phyloP scores from a whole-genome alignment of 192 early-diverging fungal genomes.

The Backusella morwellensis region DNA sequence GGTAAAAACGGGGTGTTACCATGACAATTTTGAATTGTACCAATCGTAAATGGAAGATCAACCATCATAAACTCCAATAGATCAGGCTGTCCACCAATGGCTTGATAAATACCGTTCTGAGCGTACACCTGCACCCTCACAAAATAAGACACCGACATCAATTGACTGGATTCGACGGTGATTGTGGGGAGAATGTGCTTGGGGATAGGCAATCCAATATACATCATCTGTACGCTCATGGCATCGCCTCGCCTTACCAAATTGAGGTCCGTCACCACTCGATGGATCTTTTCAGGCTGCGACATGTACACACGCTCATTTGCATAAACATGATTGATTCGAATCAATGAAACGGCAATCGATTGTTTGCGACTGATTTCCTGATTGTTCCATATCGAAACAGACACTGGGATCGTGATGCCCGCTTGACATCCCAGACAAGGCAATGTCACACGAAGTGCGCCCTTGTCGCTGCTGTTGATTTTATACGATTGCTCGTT shows the following conservation, averaged over 20 bases:
- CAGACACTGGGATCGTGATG: not conserved
- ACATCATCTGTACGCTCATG: not conserved
- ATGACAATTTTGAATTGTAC: not conserved
- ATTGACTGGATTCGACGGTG: not conserved
- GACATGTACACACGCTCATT: not conserved
- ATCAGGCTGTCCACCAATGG: not conserved
- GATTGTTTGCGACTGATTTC: not conserved
- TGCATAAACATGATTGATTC: not conserved
- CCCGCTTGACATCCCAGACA: not conserved
- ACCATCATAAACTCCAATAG: constrained; percentile 4
- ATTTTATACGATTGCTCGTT: not conserved
- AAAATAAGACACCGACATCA: constrained; percentile 11
- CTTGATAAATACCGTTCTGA: not conserved
- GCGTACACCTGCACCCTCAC: not conserved
- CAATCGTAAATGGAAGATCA: constrained; percentile 4
- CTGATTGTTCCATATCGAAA: not conserved
- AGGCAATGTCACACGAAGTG: not conserved
- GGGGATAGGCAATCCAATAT: not conserved
- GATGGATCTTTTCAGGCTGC: not conserved
- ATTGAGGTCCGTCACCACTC: not conserved
- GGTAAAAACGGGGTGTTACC: not conserved
- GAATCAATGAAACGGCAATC: not conserved
- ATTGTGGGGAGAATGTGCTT: not conserved
- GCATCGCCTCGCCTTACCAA: not conserved
- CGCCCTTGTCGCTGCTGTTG: not conserved